phyloP scores from a whole-genome alignment of 2,329 filamentous ascomycete species.

The Beauveria asiatica region DNA sequence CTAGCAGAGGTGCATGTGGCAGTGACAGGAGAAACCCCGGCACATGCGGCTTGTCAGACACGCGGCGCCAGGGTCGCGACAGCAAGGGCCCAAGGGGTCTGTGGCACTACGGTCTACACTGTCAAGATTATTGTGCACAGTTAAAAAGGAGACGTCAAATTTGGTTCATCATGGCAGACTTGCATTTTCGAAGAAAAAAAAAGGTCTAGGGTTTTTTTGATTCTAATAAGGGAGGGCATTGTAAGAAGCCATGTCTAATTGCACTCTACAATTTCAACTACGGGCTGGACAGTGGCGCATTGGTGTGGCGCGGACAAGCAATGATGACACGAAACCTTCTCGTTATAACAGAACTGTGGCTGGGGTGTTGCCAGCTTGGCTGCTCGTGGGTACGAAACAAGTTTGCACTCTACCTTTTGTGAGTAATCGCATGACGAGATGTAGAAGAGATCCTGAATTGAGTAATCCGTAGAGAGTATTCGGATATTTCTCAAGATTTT shows the following conservation, averaged over 20 bases:
- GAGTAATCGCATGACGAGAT: no score
- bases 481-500: no score
- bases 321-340: neutral
- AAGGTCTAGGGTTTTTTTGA: neutral
- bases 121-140: no score
- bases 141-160: no score
- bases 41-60: conserved; percentile 6
- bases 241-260: neutral
- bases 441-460: no score
- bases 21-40: conserved; percentile 12
- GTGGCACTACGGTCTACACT: neutral
- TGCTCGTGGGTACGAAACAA: no score
- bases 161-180: no score
- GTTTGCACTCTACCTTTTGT: no score
- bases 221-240: neutral
- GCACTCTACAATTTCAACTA: neutral
- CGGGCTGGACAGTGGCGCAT: neutral
- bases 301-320: neutral
- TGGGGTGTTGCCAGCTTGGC: neutral
- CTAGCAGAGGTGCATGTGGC: conserved; percentile 8
- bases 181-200: neutral
- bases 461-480: no score
- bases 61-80: conserved; percentile 5
- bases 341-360: neutral
- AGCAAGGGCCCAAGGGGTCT: neutral